Percentiles rank a stretch among this genome's conserved stretches.
Evolutionary conservation across 139 green algal species (phyloP).

Genomic region (Ettlia oleoabundans): DNA sequence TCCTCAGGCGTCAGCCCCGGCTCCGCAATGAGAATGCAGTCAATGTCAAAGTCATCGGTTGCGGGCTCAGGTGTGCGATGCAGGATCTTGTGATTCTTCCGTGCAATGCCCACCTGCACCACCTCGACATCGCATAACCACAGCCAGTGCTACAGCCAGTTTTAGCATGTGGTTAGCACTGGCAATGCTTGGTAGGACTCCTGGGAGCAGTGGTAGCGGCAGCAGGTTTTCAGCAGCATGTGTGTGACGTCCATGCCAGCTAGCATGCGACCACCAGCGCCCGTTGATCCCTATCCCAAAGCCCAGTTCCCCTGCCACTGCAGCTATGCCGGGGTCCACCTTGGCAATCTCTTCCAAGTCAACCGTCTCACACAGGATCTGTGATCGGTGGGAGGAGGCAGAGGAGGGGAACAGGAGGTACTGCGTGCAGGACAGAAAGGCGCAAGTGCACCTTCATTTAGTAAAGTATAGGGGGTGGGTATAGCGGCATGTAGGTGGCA

Average conservation of each 20-base stretch:
- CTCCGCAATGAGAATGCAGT: constrained; percentile 38
- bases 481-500: neutral
- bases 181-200: no score
- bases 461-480: no score
- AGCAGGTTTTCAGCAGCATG: no score
- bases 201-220: no score
- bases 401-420: neutral
- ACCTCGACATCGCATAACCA: no score
- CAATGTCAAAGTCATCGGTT: constrained; percentile 40
- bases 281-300: constrained; percentile 57
- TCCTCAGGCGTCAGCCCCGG: constrained; percentile 6
- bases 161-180: neutral
- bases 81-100: constrained; percentile 57
- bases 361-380: constrained; percentile 31
- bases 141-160: no score
- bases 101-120: constrained; percentile 48
- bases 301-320: constrained; percentile 42
- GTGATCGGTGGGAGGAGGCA: neutral
- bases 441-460: no score
- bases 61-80: constrained; percentile 50
- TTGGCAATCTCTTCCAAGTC: constrained; percentile 29
- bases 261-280: no score
- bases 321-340: constrained; percentile 34
- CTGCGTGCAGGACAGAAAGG: no score
- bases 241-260: no score